A percentile compares a stretch with the other conserved stretches of the same genome.
Evolutionary conservation across 2,329 filamentous ascomycete genomes (phyloP).

Genomic region (Alternaria viburni): DNA sequence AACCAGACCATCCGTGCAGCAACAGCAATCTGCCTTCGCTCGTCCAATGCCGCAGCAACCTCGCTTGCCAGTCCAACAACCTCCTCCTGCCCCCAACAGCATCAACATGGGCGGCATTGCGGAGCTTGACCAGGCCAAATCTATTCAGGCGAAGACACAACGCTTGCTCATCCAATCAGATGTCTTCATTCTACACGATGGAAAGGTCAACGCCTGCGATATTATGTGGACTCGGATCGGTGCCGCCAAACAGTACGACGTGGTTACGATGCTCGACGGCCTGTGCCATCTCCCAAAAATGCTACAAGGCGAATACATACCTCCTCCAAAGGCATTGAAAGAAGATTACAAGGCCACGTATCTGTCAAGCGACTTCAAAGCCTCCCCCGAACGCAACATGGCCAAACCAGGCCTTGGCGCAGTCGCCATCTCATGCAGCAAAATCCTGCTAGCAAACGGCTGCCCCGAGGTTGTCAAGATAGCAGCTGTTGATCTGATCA

Average conservation of each 20-base stretch:
- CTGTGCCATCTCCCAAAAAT: slow-evolving; percentile 37
- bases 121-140: slow-evolving; percentile 35
- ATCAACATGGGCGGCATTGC: slow-evolving; percentile 17
- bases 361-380: slow-evolving; percentile 25
- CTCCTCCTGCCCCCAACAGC: not conserved
- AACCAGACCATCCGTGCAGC: not conserved
- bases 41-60: not conserved
- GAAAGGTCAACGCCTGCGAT: slow-evolving; percentile 30
- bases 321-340: slow-evolving; percentile 32
- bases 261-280: slow-evolving; percentile 26
- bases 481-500: slow-evolving; percentile 39
- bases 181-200: slow-evolving; percentile 34
- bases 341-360: slow-evolving; percentile 27
- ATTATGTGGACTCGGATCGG: slow-evolving; percentile 37
- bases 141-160: slow-evolving; percentile 29
- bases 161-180: slow-evolving; percentile 39
- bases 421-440: slow-evolving; percentile 39
- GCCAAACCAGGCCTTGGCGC: slow-evolving; percentile 21
- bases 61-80: not conserved
- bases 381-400: slow-evolving; percentile 19
- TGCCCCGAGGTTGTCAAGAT: slow-evolving; percentile 40
- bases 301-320: slow-evolving; percentile 37
- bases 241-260: slow-evolving; percentile 24
- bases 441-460: slow-evolving; percentile 29
- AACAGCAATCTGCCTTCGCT: not conserved